Conservation (phyloP, 2,329 filamentous ascomycete genomes). For the Tolypocladium inflatum region DNA sequence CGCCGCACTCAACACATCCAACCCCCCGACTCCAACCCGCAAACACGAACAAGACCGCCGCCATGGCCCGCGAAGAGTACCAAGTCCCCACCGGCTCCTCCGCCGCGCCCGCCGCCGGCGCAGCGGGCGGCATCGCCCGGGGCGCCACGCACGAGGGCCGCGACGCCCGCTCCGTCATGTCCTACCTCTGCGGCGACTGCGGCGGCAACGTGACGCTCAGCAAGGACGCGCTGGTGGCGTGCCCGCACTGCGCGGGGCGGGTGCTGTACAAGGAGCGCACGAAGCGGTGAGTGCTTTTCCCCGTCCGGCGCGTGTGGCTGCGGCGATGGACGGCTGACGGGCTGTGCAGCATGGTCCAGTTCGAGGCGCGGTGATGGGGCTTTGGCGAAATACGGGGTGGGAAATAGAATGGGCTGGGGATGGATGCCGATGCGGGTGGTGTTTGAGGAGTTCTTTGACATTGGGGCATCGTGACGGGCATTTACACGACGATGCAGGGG, state of each 20-base stretch:
- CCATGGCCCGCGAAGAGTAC: constrained; percentile 67
- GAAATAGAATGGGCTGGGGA: not conserved
- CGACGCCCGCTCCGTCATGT: constrained; percentile 26
- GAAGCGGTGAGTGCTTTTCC: constrained; percentile 63
- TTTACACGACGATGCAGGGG: not conserved
- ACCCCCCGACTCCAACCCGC: not conserved
- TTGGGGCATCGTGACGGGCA: not conserved
- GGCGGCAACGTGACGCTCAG: constrained; percentile 28
- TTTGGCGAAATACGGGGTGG: not conserved
- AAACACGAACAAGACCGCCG: not conserved
- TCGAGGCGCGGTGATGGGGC: constrained; percentile 67
- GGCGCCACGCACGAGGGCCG: constrained; percentile 30
- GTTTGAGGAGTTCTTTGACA: not conserved
- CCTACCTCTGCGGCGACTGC: constrained; percentile 35
- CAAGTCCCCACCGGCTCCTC: constrained; percentile 53
- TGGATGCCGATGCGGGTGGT: not conserved
- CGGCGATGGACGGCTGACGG: not conserved
- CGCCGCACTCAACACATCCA: not conserved
- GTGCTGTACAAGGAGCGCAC: constrained; percentile 97
- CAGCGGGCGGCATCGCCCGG: constrained; percentile 29
- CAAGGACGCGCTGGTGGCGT: constrained; percentile 40
- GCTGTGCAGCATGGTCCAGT: constrained; percentile 80
- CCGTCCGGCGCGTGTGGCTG: not conserved
- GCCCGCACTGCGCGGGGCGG: constrained; percentile 68
- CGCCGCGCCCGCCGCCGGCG: constrained; percentile 23